Base-by-base conservation (phyloP, 768 basidiomycete species). In the Lactifluus subvellereus region DNA sequence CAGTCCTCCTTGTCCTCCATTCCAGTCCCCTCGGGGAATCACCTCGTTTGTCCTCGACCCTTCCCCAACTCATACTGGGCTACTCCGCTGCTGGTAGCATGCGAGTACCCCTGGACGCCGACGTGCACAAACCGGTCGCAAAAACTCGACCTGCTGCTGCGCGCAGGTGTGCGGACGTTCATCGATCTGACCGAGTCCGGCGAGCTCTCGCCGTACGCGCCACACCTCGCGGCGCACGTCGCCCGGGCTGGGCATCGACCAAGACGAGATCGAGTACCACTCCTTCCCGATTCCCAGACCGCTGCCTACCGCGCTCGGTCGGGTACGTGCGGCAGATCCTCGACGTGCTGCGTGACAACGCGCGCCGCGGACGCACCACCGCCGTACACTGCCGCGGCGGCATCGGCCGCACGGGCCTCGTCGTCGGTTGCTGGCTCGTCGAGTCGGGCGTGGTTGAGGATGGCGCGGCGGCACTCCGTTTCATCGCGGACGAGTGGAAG, bases 11-110 rank as follows among this genome's bases (percentile, higher is more conserved):
- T 43, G 5, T 49, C 66, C 16, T 38, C 58, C 68, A 50, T 43
- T 35, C 9, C 52, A 8, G 33, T n/a, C 18, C 18, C 53, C n/a
- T 27, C 42, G 37, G 52, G 20, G 48, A 56, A n/a, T 4, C 62
- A 65, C 62, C n/a, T 43, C 57, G 27, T 37, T 35, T 61, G 68
- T 5, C 71, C 75, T 0, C 83, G 86, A 0, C 89, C 89, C 33
- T 84, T 91, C 70, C 87, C 87, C n/a, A 91, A 91, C 74, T 88
- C 86, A 0, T 91, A 91, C 76, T 91, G 89, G 89, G 89, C 88
- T 0, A 89, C 88, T 0, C 79, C 84, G 0, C 74, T 78, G 11
- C 80, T 91, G 40, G 78, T 90, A 58, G 89, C 89, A 0, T 90
- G 88, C 80, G 89, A 91, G 70, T 91, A 90, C 72, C 89, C 89